Evolutionary conservation across 2,329 filamentous ascomycete genomes (phyloP).

Genomic region (Blumeriella jaapii): DNA sequence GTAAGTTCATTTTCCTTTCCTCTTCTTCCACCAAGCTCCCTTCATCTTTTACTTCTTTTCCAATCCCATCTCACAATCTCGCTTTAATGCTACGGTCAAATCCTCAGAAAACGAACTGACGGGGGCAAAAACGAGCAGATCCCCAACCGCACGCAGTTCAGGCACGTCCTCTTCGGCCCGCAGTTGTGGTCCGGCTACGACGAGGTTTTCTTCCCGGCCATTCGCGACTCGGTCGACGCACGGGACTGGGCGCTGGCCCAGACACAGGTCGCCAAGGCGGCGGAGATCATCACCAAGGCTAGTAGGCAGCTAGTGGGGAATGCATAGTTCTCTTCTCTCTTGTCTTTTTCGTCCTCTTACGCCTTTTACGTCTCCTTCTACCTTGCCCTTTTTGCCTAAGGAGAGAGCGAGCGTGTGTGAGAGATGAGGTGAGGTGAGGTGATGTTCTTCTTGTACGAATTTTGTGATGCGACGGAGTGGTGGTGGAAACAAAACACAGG

Average conservation of each 20-base stretch:
- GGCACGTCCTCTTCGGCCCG: slow-evolving; percentile 83
- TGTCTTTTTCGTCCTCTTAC: too few relatives aligned
- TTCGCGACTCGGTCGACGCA: slow-evolving; percentile 65
- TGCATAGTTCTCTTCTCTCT: slow-evolving; percentile 1
- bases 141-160: slow-evolving; percentile 82
- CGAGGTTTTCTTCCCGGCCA: slow-evolving; percentile 65
- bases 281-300: slow-evolving; percentile 54
- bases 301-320: slow-evolving; percentile 25
- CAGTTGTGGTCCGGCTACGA: slow-evolving; percentile 62
- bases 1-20: slow-evolving; percentile 41
- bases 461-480: too few relatives aligned
- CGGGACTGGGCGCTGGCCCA: slow-evolving; percentile 61
- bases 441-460: too few relatives aligned
- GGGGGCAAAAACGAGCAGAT: slow-evolving; percentile 50
- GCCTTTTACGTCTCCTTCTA: too few relatives aligned
- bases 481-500: too few relatives aligned
- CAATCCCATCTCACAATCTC: too few relatives aligned
- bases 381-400: neutral
- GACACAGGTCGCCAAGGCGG: slow-evolving; percentile 58
- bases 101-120: slow-evolving; percentile 5
- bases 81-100: slow-evolving; percentile 1
- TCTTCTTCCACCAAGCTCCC: too few relatives aligned
- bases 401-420: neutral
- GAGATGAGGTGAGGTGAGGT: neutral
- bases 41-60: too few relatives aligned